Evolutionary conservation across 257 asterid genomes (phyloP), one percentile per base, ranked within the genome.

Genomic region (Gardenia jasminoides): DNA sequence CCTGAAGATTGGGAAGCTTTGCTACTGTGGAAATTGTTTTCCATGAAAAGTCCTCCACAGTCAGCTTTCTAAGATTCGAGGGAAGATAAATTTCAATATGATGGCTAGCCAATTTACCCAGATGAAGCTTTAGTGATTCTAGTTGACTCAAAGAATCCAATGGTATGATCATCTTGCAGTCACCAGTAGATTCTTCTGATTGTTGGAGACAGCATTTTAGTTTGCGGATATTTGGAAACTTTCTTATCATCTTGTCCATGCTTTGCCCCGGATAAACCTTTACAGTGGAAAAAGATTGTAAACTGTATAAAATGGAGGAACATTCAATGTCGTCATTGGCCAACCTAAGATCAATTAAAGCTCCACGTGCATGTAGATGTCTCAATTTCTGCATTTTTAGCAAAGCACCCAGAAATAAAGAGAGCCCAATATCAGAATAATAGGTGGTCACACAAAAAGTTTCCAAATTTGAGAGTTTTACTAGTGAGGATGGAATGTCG

Each of bases 391-490:
- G 50, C 77, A 74, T 54, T 28, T 54, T 17, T 50, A 33, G 54
- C 2, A 74, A 16, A 10, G 77, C 19, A 33, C 4, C 16, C 3
- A 67, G 77, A 3, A 74, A 74, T 54, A 19, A 54, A n/a, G n/a
- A n/a, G n/a, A n/a, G n/a, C n/a, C n/a, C n/a, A 54, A 54, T 4
- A 2, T 46, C 13, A 31, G 6, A n/a, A 48, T 13, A 9, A 41
- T 31, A 22, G 13, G 7, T 74, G 3, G 10, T 52, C 54, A 74
- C 28, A 64, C 52, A 8, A 52, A 52, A 47, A 54, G 67, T 52
- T 74, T 74, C 77, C 67, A 74, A 74, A 33, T 74, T 31, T 11
- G 77, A 54, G 67, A 54, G 77, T 10, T 54, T 54, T 0, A 22
- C 67, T 2, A 58, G 20, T 20, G 67, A 33, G 30, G 48, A 54